These are phyloP conservation scores for Phytopythium sindhum DNA, from an alignment of 352 stramenopile species.

Conservation along the genomic window DNA sequence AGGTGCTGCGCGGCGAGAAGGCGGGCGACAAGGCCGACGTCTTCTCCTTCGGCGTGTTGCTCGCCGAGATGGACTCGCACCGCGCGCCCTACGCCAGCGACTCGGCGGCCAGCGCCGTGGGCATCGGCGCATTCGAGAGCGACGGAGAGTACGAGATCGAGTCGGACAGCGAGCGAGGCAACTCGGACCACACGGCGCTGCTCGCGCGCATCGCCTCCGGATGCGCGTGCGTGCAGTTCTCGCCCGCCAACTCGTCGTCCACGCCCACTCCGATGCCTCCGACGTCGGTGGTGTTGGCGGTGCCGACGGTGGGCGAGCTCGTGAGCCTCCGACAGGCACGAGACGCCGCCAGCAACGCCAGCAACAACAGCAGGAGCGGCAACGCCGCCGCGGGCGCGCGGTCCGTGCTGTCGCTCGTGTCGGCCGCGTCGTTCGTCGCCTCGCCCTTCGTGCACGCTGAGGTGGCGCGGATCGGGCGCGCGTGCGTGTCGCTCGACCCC, in stretches of 20 bases:
- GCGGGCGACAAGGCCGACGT: conserved; percentile 47
- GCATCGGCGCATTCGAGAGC: neutral
- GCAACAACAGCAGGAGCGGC: neutral
- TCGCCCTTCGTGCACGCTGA: conserved; percentile 12
- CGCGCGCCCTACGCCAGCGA: conserved; percentile 17
- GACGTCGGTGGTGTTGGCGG: neutral
- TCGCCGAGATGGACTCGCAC: conserved; percentile 45
- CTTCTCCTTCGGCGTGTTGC: conserved; percentile 54
- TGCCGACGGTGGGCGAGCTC: neutral
- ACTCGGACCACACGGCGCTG: conserved; percentile 17
- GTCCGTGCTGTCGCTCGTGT: neutral
- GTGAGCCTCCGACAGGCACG: neutral
- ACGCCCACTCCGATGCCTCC: too few species aligned
- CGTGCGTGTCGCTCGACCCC: conserved; percentile 45
- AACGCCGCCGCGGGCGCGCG: neutral
- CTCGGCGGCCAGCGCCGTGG: too few species aligned
- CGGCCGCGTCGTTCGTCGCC: neutral
- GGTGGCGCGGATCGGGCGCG: conserved; percentile 30
- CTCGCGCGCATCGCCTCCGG: conserved; percentile 34
- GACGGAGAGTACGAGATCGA: neutral
- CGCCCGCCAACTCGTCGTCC: conserved; percentile 6
- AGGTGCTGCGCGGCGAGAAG: conserved; percentile 40
- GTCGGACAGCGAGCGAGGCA: neutral
- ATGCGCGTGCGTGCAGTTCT: conserved; percentile 24
- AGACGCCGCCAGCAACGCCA: neutral